Conservation (phyloP, 2,329 filamentous ascomycete genomes). For the Thelonectria rubi region DNA sequence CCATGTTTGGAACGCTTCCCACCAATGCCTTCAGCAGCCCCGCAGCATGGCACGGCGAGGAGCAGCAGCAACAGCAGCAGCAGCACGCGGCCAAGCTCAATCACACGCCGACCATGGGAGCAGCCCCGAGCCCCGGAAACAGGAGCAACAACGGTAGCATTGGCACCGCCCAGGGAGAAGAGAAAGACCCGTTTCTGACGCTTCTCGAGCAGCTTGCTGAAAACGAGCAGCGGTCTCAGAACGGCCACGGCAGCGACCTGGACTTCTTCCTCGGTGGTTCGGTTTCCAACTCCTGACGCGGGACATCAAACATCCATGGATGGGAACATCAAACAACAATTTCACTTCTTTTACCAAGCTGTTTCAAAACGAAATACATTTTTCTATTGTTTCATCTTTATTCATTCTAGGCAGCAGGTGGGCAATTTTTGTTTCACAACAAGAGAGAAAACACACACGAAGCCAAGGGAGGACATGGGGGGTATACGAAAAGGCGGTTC, state of each 20-base stretch:
- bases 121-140: conserved; percentile 53
- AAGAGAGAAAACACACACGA: neutral
- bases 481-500: conserved; percentile 10
- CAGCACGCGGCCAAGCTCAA: conserved; percentile 34
- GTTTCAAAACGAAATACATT: conserved; percentile 6
- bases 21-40: conserved; percentile 64
- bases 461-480: neutral
- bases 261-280: conserved; percentile 73
- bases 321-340: neutral
- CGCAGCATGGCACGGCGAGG: conserved; percentile 59
- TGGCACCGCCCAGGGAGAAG: conserved; percentile 61
- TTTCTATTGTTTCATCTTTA: neutral
- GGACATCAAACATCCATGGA: neutral
- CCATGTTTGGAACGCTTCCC: conserved; percentile 67
- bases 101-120: conserved; percentile 32
- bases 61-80: conserved; percentile 43
- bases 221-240: conserved; percentile 70
- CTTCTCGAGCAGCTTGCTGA: conserved; percentile 84
- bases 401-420: neutral
- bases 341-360: conserved; percentile 12
- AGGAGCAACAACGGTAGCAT: conserved; percentile 61
- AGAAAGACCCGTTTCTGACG: conserved; percentile 84
- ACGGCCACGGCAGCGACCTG: conserved; percentile 76
- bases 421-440: conserved; percentile 5
- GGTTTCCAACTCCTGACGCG: conserved; percentile 17